These are phyloP conservation scores for Wilcoxina mikolae DNA, from an alignment of 495 filamentous ascomycete species.

Conservation along the genomic window DNA sequence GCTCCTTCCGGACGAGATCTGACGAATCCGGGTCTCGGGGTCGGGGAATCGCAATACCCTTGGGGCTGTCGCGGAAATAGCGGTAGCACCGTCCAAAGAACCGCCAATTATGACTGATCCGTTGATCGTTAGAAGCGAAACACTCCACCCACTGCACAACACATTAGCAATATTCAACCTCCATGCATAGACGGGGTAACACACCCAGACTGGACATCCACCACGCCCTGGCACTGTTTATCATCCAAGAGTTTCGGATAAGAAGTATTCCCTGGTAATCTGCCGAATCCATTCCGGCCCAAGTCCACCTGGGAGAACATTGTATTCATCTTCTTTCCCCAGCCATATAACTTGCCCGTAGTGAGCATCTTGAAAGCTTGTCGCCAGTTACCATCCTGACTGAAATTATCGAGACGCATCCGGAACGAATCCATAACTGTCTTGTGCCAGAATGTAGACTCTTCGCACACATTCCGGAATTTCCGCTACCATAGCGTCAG, in stretches of 20 bases:
- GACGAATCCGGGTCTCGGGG: not conserved
- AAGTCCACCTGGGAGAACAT: not conserved
- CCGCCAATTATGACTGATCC: not conserved
- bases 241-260: not conserved
- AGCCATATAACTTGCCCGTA: not conserved
- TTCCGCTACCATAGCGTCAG: not conserved
- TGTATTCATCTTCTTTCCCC: not conserved
- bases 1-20: slow-evolving; percentile 19
- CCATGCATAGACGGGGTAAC: not conserved
- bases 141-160: not conserved
- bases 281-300: not conserved
- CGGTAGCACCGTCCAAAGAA: not conserved
- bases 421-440: not conserved
- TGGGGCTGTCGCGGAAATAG: not conserved
- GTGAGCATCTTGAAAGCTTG: not conserved
- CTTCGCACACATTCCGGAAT: not conserved
- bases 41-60: not conserved
- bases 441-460: not conserved
- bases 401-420: not conserved
- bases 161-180: not conserved
- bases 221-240: not conserved
- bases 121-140: not conserved
- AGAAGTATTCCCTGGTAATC: not conserved
- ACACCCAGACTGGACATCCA: slow-evolving; percentile 2
- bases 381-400: not conserved